phyloP scores from a whole-genome alignment of 192 early-diverging fungal species.

The Chytriomyces sp. region DNA sequence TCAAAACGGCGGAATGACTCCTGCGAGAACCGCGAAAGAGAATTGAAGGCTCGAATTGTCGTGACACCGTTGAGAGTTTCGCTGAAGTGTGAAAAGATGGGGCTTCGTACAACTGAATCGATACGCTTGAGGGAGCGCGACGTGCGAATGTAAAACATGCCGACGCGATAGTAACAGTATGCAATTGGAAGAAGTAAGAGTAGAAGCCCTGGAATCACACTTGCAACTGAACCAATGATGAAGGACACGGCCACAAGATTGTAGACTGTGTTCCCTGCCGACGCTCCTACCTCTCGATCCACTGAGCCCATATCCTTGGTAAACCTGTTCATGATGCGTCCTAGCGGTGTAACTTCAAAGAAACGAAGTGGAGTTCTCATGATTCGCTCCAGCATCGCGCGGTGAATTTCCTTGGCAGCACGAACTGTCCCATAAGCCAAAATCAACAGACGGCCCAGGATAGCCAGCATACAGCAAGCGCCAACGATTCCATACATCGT shows the following conservation, averaged over 20 bases:
- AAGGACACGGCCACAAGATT: not conserved
- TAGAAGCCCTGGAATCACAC: not conserved
- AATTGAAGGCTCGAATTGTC: constrained; percentile 8
- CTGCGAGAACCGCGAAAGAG: not conserved
- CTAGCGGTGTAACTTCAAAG: constrained; percentile 83
- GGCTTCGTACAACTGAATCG: constrained; percentile 36
- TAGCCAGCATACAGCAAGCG: not conserved
- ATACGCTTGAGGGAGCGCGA: constrained; percentile 40
- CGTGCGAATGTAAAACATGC: constrained; percentile 27
- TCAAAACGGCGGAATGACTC: constrained; percentile 8
- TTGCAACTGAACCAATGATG: constrained; percentile 1
- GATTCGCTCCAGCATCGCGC: constrained; percentile 21
- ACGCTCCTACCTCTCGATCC: constrained; percentile 29
- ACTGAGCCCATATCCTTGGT: constrained; percentile 42
- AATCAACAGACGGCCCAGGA: constrained; percentile 15
- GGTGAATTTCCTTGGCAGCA: constrained; percentile 23
- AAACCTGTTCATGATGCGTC: constrained; percentile 76
- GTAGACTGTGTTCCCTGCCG: constrained; percentile 22
- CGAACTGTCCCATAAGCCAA: constrained; percentile 16
- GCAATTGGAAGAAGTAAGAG: constrained; percentile 4
- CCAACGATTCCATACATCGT: constrained; percentile 9
- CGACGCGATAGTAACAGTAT: constrained; percentile 25
- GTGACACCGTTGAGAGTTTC: constrained; percentile 35
- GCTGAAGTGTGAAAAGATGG: constrained; percentile 41
- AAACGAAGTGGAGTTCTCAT: constrained; percentile 73